Percentiles rank a stretch among this genome's conserved stretches.
These are phyloP conservation scores for Leucocoprinus sp. DNA, from an alignment of 768 basidiomycete genomes.

Conservation along the genomic window DNA sequence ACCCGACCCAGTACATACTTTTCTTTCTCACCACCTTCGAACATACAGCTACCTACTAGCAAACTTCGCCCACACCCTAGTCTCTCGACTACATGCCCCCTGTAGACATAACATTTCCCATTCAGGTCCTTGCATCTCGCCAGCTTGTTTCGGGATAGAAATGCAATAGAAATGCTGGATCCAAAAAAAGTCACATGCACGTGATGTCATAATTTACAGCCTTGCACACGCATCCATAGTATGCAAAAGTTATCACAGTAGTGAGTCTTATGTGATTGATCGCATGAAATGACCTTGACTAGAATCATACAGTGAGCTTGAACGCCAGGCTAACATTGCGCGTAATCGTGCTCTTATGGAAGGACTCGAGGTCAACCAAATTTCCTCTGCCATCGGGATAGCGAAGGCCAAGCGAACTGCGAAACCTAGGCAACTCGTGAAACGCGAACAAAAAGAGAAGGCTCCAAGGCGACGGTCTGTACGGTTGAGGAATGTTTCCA, in stretches of 20 bases:
- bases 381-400: slow-evolving; percentile 24
- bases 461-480: slow-evolving; percentile 60
- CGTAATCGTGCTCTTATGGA: slow-evolving; percentile 71
- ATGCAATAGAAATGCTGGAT: too few species aligned
- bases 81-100: too few species aligned
- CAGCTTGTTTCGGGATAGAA: too few species aligned
- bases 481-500: slow-evolving; percentile 50
- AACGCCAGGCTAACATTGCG: slow-evolving; percentile 76
- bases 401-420: slow-evolving; percentile 31
- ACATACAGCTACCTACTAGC: too few species aligned
- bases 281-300: neutral
- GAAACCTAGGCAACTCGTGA: too few species aligned
- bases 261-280: slow-evolving; percentile 33
- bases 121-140: too few species aligned
- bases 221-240: too few species aligned
- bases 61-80: too few species aligned
- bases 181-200: neutral
- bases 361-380: slow-evolving; percentile 15
- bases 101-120: too few species aligned
- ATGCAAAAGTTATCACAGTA: slow-evolving; percentile 45
- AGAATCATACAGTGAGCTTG: slow-evolving; percentile 40
- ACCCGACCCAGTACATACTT: too few species aligned
- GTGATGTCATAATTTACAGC: neutral
- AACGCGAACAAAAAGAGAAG: slow-evolving; percentile 49
- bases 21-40: too few species aligned